These are phyloP conservation scores for Tirmania nivea DNA, from an alignment of 495 filamentous ascomycete species.

Conservation along the genomic window DNA sequence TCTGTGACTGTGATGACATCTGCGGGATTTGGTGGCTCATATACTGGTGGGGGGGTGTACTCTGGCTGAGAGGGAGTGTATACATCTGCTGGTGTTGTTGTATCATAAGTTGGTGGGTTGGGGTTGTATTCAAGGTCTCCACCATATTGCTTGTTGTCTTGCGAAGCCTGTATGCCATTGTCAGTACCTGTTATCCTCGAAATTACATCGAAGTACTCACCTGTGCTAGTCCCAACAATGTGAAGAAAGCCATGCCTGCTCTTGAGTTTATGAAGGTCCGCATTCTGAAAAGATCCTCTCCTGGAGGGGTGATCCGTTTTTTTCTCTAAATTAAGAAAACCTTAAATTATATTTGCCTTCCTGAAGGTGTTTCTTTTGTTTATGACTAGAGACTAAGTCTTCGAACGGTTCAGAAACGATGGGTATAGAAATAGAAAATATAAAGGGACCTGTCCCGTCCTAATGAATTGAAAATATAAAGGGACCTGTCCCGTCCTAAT, in stretches of 20 bases:
- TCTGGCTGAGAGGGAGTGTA: neutral
- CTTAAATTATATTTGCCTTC: neutral
- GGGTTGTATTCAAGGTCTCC: too few relatives aligned
- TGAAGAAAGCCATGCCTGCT: too few relatives aligned
- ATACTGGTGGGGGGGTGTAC: too few relatives aligned
- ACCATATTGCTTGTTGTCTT: too few relatives aligned
- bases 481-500: neutral
- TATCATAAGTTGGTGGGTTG: too few relatives aligned
- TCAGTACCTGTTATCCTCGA: neutral
- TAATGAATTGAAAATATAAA: neutral
- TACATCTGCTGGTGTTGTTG: neutral
- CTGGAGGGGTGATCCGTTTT: neutral
- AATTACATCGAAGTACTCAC: neutral
- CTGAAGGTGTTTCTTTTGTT: neutral
- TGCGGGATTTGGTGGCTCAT: neutral
- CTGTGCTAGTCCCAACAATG: neutral
- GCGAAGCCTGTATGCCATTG: neutral
- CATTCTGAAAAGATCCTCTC: neutral
- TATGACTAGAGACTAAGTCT: neutral
- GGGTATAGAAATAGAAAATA: neutral
- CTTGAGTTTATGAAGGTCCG: neutral
- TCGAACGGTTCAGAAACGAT: neutral
- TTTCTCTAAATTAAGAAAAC: neutral
- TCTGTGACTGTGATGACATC: neutral
- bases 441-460: neutral